Evolutionary conservation across 73 alveolate genomes (phyloP).

Genomic region (Paraurostyla sp.): DNA sequence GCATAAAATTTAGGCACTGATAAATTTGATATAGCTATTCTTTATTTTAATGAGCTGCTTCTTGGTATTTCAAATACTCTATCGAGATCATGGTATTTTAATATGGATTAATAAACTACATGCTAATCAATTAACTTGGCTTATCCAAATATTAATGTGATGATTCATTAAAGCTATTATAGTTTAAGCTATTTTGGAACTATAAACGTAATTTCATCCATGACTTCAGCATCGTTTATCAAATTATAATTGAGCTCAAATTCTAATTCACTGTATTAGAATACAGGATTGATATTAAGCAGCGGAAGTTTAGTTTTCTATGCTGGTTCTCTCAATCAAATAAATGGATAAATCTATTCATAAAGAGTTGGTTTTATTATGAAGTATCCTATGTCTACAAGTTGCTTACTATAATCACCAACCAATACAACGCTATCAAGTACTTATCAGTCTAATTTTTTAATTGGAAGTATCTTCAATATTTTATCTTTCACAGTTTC

Average conservation of each 20-base stretch:
- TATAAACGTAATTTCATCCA: too few relatives aligned
- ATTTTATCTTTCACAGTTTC: too few relatives aligned
- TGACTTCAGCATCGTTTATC: too few relatives aligned
- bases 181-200: too few relatives aligned
- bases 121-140: too few relatives aligned
- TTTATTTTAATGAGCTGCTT: background rate
- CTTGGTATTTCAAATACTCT: background rate
- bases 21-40: background rate
- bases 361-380: background rate
- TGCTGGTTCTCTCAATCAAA: background rate
- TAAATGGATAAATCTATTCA: background rate
- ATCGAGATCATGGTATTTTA: background rate
- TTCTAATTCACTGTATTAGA: too few relatives aligned
- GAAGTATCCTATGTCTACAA: background rate
- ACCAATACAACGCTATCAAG: background rate
- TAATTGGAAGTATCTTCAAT: background rate
- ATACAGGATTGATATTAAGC: too few relatives aligned
- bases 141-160: too few relatives aligned
- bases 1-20: slow-evolving; percentile 17
- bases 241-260: too few relatives aligned
- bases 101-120: too few relatives aligned
- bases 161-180: too few relatives aligned
- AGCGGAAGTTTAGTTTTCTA: background rate
- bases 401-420: background rate
- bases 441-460: background rate